These are phyloP conservation scores for Suillus lakei DNA, from an alignment of 768 basidiomycete species.

Conservation along the genomic window DNA sequence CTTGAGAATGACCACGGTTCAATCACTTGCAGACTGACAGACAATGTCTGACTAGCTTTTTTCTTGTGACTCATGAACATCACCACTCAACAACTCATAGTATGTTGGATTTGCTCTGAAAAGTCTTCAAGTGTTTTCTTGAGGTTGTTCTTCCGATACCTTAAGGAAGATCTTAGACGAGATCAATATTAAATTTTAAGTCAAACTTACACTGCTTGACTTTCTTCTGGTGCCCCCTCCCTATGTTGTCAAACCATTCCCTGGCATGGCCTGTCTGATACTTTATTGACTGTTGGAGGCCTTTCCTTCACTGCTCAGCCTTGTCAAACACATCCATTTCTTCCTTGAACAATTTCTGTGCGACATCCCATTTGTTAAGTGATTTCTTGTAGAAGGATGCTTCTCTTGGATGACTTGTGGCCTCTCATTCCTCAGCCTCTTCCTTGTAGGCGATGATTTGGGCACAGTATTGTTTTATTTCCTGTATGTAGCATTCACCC, in stretches of 20 bases:
- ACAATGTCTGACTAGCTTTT: background rate
- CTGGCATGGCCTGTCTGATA: background rate
- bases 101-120: background rate
- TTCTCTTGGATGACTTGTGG: background rate
- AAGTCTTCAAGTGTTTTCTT: background rate
- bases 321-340: background rate
- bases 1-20: background rate
- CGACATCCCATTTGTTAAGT: background rate
- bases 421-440: background rate
- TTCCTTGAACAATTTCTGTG: background rate
- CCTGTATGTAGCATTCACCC: background rate
- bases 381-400: background rate
- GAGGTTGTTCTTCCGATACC: slow-evolving; percentile 4
- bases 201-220: background rate
- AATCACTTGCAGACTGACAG: background rate
- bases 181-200: background rate
- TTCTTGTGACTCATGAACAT: slow-evolving; percentile 2
- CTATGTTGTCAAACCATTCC: background rate
- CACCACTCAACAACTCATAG: background rate
- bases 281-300: background rate
- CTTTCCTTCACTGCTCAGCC: background rate
- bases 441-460: background rate
- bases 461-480: background rate
- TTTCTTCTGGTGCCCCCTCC: background rate
- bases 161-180: background rate